Evolutionary conservation across 1,139 yeast genomes (phyloP).

Genomic region (Waltiozyma sp.): DNA sequence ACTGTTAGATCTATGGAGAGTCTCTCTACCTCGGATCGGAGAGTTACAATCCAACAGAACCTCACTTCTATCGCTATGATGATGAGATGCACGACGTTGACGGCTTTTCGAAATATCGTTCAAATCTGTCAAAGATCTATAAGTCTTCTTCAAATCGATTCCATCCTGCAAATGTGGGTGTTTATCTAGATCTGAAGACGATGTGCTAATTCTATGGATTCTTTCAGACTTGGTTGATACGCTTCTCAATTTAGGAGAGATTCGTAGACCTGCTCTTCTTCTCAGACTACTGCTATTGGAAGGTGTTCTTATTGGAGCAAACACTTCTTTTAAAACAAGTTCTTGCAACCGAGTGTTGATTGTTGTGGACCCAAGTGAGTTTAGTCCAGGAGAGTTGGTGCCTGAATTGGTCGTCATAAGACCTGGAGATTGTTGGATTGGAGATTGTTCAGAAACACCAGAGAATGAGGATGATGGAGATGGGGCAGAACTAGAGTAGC

Average conservation of each 20-base stretch:
- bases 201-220: slow-evolving; percentile 13
- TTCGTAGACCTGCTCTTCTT: slow-evolving; percentile 5
- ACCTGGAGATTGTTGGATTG: slow-evolving; percentile 10
- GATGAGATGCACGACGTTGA: neutral
- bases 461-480: slow-evolving; percentile 29
- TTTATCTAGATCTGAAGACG: slow-evolving; percentile 19
- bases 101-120: slow-evolving; percentile 2
- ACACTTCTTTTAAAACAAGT: slow-evolving; percentile 56
- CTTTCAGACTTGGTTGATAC: slow-evolving; percentile 2
- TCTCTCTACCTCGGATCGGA: neutral
- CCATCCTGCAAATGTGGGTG: slow-evolving; percentile 9
- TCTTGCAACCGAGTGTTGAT: slow-evolving; percentile 58
- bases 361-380: slow-evolving; percentile 45
- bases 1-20: slow-evolving; percentile 11
- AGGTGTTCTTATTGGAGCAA: slow-evolving; percentile 36
- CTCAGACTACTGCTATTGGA: neutral
- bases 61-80: neutral
- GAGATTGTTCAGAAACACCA: slow-evolving; percentile 11
- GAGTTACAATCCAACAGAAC: slow-evolving; percentile 1
- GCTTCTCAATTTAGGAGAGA: slow-evolving; percentile 11
- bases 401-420: neutral
- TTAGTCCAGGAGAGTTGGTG: slow-evolving; percentile 7
- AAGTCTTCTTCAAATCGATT: slow-evolving; percentile 10
- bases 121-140: slow-evolving; percentile 16
- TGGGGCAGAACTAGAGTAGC: slow-evolving; percentile 47